Evolutionary conservation across 192 early-diverging fungal genomes (phyloP).

Genomic region (Entomortierella parvispora): DNA sequence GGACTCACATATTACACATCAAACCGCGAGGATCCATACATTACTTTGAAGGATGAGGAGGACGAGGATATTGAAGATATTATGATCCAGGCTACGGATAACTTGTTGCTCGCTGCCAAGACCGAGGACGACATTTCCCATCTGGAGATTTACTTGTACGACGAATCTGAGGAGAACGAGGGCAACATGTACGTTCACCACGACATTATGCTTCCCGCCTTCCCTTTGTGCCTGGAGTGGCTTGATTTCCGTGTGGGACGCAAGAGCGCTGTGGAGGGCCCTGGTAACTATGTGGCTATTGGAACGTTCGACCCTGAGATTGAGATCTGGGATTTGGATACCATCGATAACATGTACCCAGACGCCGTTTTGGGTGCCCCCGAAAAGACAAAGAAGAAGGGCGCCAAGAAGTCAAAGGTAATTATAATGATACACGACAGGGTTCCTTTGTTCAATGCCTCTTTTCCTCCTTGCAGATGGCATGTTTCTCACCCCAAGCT

Average conservation of each 20-base stretch:
- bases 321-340: conserved; percentile 99
- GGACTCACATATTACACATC: conserved; percentile 86
- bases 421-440: neutral
- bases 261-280: conserved; percentile 56
- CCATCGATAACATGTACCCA: conserved; percentile 91
- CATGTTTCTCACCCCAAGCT: neutral
- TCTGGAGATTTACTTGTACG: conserved; percentile 94
- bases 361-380: conserved; percentile 85
- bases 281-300: conserved; percentile 94
- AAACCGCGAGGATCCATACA: conserved; percentile 88
- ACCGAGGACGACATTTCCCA: conserved; percentile 98
- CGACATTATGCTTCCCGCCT: conserved; percentile 96
- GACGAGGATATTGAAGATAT: conserved; percentile 88
- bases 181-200: conserved; percentile 97
- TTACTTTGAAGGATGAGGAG: conserved; percentile 75
- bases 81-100: conserved; percentile 81
- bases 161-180: conserved; percentile 76
- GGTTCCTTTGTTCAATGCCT: neutral
- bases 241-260: conserved; percentile 87
- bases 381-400: conserved; percentile 59
- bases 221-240: conserved; percentile 97
- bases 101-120: conserved; percentile 89
- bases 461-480: neutral
- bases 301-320: conserved; percentile 98
- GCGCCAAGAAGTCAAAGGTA: conserved; percentile 63